Evolutionary conservation across 768 basidiomycete genomes (phyloP), one percentile per base, ranked within the genome.

Genomic region (Kwoniella newhampshirensis): DNA sequence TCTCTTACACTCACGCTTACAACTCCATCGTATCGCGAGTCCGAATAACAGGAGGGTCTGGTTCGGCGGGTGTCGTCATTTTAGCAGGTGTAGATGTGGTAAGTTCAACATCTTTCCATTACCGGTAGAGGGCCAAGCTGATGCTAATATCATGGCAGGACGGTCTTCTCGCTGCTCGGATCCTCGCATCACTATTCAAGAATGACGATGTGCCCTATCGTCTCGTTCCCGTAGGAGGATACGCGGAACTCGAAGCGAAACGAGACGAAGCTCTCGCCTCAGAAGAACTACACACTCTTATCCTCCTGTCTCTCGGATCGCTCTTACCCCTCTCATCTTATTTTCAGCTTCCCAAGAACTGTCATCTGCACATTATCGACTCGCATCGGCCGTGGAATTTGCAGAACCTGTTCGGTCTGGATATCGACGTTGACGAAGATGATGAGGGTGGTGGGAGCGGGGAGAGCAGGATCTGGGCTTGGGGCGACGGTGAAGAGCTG

Each of bases 141-240:
- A 35, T 43, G 21, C 37, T 50, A 44, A 36, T 23, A 11, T 11
- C 13, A 28, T n/a, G 7, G n/a, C 21, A 75, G 74, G 94, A 99
- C 78, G 89, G 89, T 4, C 80, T 97, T 5, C 92, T 91, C 73
- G 91, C 91, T 9, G 86, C 89, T 4, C 83, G 86, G 42, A 94
- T 98, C 84, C 83, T 98, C 42, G 86, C 87, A 11, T 86, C 86
- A 30, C 80, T 99, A 17, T 85, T 99, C 78, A 87, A 85, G 66
- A 89, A 93, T 66, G 96, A 99, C 80, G 91, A 94, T 66, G 84
- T 98, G 39, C 86, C 87, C 75, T 88, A 97, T 77, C 83, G 89
- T 44, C 84, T 91, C 50, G 86, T 91, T 35, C 96, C 96, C 28
- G 86, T 97, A 0, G 86, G 89, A 13, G 91, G 91, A 1, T 86